Evolutionary conservation across 129 eudicot species (phyloP), one percentile per base, ranked within the genome.

Genomic region (Artemisia argyi): DNA sequence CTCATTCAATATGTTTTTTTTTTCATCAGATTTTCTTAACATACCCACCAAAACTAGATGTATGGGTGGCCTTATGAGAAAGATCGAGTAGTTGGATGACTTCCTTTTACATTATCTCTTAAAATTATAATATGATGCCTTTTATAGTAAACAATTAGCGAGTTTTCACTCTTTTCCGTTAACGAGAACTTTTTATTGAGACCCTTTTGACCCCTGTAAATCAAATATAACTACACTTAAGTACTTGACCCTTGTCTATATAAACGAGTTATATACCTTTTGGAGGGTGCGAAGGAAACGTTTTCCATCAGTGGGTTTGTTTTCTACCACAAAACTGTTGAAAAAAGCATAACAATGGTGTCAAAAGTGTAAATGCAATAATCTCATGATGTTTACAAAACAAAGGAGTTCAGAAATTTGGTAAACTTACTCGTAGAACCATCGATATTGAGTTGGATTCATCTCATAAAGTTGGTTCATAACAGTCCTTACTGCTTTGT

Each of bases 401-500:
- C n/a, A 47, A 26, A 46, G 2, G 73, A 56, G 42, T 20, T 14
- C 1, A 7, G 9, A 74, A 42, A 66, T 14, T 42, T 16, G 59
- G 67, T 65, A 56, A 55, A 79, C 90, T 73, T 89, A 93, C 98
- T 87, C 82, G 71, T 87, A 74, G 26, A 93, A 85, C 98, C 96
- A 93, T 16, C 83, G 84, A 68, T 93, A 86, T 60, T 85, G 76
- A 24, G 90, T 77, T 18, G 95, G 95, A 63, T 93, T 85, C 92
- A 84, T 85, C 87, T 93, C 90, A 53, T 93, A 85, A 20, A 93
- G 92, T 87, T 93, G 90, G 76, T 85, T 80, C 74, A 87, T 62
- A 16, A 89, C 88, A 65, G 89, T 89, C 84, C 90, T 89, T 72
- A 83, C 95, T 60, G 96, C 98, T 81, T 84, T 93, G 86, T 82